Percentiles rank a stretch among this genome's conserved stretches.
These are phyloP conservation scores for Nicotiana noctiflora DNA, from an alignment of 257 asterid genomes.

Conservation along the genomic window DNA sequence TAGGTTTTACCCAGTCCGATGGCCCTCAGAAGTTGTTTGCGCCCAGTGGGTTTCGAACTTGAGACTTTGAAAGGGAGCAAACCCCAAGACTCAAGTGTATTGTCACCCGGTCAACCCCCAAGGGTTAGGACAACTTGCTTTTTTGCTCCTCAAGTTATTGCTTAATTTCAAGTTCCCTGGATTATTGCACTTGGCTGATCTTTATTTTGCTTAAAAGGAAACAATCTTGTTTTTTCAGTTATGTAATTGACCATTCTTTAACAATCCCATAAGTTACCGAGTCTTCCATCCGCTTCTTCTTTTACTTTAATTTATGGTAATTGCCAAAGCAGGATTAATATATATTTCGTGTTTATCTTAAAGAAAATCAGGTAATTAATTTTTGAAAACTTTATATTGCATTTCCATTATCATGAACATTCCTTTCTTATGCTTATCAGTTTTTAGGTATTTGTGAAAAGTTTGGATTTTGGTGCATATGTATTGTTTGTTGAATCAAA, in stretches of 20 bases:
- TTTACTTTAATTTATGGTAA: not conserved
- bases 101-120: no score
- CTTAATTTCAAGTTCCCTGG: not conserved
- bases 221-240: not conserved
- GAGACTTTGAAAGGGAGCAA: no score
- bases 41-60: no score
- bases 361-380: no score
- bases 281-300: not conserved
- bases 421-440: not conserved
- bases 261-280: not conserved
- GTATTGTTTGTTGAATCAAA: not conserved
- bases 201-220: not conserved
- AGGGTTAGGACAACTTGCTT: not conserved
- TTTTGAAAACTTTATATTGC: not conserved
- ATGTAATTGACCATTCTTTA: not conserved
- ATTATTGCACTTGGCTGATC: not conserved
- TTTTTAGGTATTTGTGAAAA: no score
- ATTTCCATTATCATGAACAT: no score
- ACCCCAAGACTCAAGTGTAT: no score
- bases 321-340: not conserved
- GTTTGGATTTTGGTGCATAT: not conserved
- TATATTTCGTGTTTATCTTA: not conserved
- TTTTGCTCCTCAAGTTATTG: not conserved
- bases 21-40: no score
- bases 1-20: no score